phyloP scores from a whole-genome alignment of 176 grass and related monocot genomes.

The Zea mays region DNA sequence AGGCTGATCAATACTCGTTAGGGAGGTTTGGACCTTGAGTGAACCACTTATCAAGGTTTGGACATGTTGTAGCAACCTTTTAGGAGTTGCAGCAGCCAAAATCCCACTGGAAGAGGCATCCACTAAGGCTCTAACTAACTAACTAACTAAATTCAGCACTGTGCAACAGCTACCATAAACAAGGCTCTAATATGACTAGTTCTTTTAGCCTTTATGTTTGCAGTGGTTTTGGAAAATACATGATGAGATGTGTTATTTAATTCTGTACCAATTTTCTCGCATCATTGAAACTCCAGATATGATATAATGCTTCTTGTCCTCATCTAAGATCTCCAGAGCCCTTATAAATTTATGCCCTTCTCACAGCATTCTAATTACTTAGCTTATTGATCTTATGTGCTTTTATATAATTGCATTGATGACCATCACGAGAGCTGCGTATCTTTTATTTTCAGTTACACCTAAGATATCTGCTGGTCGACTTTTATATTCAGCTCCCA shows the following conservation, averaged over 20 bases:
- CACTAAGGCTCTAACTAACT: not conserved
- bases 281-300: not conserved
- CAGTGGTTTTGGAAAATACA: not conserved
- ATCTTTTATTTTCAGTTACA: constrained; percentile 1
- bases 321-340: not conserved
- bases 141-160: not conserved
- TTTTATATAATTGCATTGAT: constrained; percentile 1
- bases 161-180: not conserved
- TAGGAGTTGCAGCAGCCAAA: not conserved
- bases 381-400: not conserved
- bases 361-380: not conserved
- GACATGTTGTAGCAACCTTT: not conserved
- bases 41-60: not conserved
- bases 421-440: not conserved
- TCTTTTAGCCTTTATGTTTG: not conserved
- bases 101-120: not conserved
- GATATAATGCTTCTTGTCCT: constrained; percentile 8
- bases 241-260: not conserved
- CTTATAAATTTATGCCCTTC: not conserved
- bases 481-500: not conserved
- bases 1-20: not conserved
- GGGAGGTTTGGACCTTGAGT: not conserved
- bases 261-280: not conserved
- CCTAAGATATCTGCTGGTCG: not conserved
- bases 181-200: not conserved